Percentiles rank a stretch among this genome's conserved stretches.
phyloP scores from a whole-genome alignment of 768 basidiomycete species.

The Tulasnella sp. region DNA sequence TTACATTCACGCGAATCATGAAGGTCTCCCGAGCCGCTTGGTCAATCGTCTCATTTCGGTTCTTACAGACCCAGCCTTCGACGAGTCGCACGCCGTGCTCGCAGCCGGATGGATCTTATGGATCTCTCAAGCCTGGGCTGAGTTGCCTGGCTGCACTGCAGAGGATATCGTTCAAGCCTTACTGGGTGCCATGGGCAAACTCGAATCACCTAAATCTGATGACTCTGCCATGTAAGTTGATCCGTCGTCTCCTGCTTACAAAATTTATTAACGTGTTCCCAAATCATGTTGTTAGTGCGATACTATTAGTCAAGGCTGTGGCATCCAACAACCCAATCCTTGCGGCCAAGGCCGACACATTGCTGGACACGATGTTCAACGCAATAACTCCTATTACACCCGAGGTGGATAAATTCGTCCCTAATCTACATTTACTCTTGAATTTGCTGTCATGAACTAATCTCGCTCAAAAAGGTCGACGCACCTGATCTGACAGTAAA shows the following conservation, averaged over 20 bases:
- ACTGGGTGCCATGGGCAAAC: neutral
- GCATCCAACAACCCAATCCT: neutral
- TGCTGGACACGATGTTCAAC: too few species aligned
- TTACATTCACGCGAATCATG: constrained; percentile 47
- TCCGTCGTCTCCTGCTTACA: neutral
- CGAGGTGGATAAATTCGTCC: too few species aligned
- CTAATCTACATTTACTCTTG: too few species aligned
- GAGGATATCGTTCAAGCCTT: constrained; percentile 21
- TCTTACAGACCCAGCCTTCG: constrained; percentile 20
- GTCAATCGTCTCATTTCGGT: constrained; percentile 34
- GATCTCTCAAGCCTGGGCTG: constrained; percentile 38
- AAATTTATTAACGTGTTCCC: neutral
- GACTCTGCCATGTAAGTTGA: neutral
- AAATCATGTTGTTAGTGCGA: neutral
- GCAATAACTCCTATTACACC: too few species aligned
- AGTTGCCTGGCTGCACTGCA: constrained; percentile 19
- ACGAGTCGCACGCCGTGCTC: constrained; percentile 41
- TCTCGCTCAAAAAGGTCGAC: too few species aligned
- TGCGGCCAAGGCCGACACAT: neutral
- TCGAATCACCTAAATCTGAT: neutral
- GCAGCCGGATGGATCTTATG: constrained; percentile 64
- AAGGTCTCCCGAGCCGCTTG: constrained; percentile 42
- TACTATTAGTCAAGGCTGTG: neutral
- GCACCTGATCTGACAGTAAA: too few species aligned
- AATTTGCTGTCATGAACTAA: too few species aligned